phyloP scores from a whole-genome alignment of 768 basidiomycete species.

The Hysterangium stoloniferum region DNA sequence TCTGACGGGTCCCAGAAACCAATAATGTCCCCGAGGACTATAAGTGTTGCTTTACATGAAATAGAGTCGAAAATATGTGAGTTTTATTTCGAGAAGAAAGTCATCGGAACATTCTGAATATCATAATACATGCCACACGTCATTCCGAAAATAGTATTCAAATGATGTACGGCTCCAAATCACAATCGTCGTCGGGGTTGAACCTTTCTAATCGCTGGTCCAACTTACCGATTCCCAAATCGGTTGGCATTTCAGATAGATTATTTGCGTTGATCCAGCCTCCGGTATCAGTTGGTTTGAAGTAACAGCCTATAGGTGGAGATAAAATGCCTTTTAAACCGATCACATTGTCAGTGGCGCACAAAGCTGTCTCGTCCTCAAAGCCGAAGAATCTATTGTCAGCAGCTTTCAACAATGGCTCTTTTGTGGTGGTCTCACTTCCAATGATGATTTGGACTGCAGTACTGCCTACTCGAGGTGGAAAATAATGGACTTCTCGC shows the following conservation, averaged over 20 bases:
- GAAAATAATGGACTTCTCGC: slow-evolving; percentile 21
- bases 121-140: too few relatives aligned
- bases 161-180: too few relatives aligned
- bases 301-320: slow-evolving; percentile 17
- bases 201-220: slow-evolving; percentile 21
- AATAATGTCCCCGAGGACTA: too few relatives aligned
- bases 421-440: neutral
- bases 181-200: slow-evolving; percentile 16
- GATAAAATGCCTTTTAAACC: neutral
- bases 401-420: neutral
- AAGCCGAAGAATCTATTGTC: neutral
- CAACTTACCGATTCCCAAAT: slow-evolving; percentile 19
- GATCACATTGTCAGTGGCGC: neutral
- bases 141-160: too few relatives aligned
- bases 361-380: neutral
- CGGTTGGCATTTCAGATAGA: slow-evolving; percentile 11
- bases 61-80: too few relatives aligned
- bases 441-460: neutral
- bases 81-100: too few relatives aligned
- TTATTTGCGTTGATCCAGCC: slow-evolving; percentile 18
- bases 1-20: too few relatives aligned
- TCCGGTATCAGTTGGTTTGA: slow-evolving; percentile 19
- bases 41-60: too few relatives aligned
- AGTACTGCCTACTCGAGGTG: slow-evolving; percentile 1
- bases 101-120: too few relatives aligned